Evolutionary conservation across 495 filamentous ascomycete species (phyloP).

Genomic region (Lasiosphaeria hispida): DNA sequence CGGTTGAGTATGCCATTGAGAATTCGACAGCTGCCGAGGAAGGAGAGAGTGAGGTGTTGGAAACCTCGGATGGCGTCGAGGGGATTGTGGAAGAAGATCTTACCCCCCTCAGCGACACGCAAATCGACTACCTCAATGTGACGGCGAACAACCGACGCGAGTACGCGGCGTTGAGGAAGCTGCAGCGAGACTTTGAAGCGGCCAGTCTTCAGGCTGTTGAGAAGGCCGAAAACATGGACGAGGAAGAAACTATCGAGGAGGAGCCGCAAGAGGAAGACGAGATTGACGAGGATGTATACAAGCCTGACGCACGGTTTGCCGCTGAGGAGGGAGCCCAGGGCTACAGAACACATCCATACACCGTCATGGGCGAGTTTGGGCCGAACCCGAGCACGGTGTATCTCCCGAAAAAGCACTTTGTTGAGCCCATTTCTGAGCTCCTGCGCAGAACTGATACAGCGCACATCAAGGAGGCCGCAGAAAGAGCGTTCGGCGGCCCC

Average conservation of each 20-base stretch:
- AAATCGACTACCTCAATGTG: slow-evolving; percentile 40
- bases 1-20: slow-evolving; percentile 48
- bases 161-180: slow-evolving; percentile 45
- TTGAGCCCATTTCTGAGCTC: slow-evolving; percentile 63
- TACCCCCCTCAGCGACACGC: slow-evolving; percentile 13
- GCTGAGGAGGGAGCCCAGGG: slow-evolving; percentile 20
- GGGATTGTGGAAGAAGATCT: neutral
- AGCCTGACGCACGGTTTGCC: slow-evolving; percentile 32
- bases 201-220: slow-evolving; percentile 46
- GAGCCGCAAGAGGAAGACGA: slow-evolving; percentile 34
- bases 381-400: slow-evolving; percentile 69
- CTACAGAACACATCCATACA: slow-evolving; percentile 62
- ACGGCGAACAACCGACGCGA: slow-evolving; percentile 50
- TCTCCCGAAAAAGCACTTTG: slow-evolving; percentile 63
- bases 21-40: slow-evolving; percentile 15
- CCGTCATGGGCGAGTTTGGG: slow-evolving; percentile 58
- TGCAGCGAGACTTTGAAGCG: slow-evolving; percentile 53
- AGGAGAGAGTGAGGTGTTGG: neutral
- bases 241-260: slow-evolving; percentile 31
- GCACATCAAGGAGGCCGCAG: slow-evolving; percentile 69
- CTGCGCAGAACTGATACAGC: slow-evolving; percentile 64
- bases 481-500: slow-evolving; percentile 68
- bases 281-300: slow-evolving; percentile 38
- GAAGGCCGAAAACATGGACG: slow-evolving; percentile 49
- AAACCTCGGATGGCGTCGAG: too few species aligned